Base-by-base conservation (phyloP, 257 asterid genomes). In the Nicotiana sylvestris region DNA sequence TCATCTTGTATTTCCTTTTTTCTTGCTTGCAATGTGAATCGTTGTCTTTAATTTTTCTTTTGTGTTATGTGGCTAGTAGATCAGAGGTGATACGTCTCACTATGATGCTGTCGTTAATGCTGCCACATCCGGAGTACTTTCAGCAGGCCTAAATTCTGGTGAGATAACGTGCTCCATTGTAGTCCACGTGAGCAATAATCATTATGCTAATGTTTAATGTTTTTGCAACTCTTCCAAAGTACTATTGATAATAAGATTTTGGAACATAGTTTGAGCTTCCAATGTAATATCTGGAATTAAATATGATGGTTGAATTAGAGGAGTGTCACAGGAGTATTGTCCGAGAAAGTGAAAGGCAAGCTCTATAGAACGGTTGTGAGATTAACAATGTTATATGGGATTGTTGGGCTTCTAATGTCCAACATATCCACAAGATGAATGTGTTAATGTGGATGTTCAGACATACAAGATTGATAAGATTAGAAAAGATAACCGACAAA, bases 51-150 rank as follows among this genome's bases (percentile, higher is more conserved):
- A 49, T 15, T 7, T 49, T 3, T 21, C 21, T 74, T 66, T 67
- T 77, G 27, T 53, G 70, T 18, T 82, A 85, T 81, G 15, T 81
- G 92, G 60, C 85, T 79, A 62, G 81, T 91, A 96, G 98, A 65
- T 96, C 81, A 88, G 97, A 90, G 99, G 99, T 15, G 99, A 96
- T 77, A 94, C 99, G 13, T 65, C 98, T 77, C 98, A 96, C 87
- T 96, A 96, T 79, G 99, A 96, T 93, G 96, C 98, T n/a, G 99
- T 96, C 76, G 97, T 93, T 46, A 92, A 94, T 90, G 92, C 99
- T 43, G 93, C 98, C 84, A 95, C 98, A 81, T 96, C 99, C 55
- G 98, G 99, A 66, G 98, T 96, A 67, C 90, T 92, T 57, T 89
- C 97, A 32, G 98, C 99, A 27, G 93, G 98, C 76, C 89, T 94